phyloP scores from a whole-genome alignment of 1,139 yeast species.

The Scheffersomyces quercinus region DNA sequence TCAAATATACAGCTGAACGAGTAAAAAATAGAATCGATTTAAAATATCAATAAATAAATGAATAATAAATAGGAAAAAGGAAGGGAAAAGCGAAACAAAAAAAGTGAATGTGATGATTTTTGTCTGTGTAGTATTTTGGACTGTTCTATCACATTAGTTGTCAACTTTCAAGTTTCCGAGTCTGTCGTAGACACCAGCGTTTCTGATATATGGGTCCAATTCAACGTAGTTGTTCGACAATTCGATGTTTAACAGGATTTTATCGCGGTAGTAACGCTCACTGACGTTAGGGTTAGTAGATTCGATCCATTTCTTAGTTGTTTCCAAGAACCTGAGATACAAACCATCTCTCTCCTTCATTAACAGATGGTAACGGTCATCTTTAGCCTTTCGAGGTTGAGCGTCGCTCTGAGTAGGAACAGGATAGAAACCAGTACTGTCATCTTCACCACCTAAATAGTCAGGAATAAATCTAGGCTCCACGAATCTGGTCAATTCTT shows the following conservation, averaged over 20 bases:
- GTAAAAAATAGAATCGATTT: too few species aligned
- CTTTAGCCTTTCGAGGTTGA: constrained; percentile 30
- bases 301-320: constrained; percentile 44
- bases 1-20: too few species aligned
- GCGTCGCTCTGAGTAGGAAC: constrained; percentile 31
- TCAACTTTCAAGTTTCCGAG: constrained; percentile 20
- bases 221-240: constrained; percentile 36
- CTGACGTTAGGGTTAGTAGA: constrained; percentile 42
- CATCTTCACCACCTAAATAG: constrained; percentile 42
- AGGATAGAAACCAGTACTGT: constrained; percentile 27
- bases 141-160: constrained; percentile 4
- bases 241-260: constrained; percentile 29
- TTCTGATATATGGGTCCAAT: constrained; percentile 44
- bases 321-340: constrained; percentile 30
- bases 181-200: constrained; percentile 42
- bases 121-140: too few species aligned
- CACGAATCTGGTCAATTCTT: constrained; percentile 34
- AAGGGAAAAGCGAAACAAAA: too few species aligned
- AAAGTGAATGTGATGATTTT: too few species aligned
- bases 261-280: constrained; percentile 41
- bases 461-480: constrained; percentile 38
- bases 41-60: too few species aligned
- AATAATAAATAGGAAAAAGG: too few species aligned
- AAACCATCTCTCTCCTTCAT: constrained; percentile 35
- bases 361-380: constrained; percentile 28